These are phyloP conservation scores for Holtermannia corniformis DNA, from an alignment of 768 basidiomycete genomes.

Conservation along the genomic window DNA sequence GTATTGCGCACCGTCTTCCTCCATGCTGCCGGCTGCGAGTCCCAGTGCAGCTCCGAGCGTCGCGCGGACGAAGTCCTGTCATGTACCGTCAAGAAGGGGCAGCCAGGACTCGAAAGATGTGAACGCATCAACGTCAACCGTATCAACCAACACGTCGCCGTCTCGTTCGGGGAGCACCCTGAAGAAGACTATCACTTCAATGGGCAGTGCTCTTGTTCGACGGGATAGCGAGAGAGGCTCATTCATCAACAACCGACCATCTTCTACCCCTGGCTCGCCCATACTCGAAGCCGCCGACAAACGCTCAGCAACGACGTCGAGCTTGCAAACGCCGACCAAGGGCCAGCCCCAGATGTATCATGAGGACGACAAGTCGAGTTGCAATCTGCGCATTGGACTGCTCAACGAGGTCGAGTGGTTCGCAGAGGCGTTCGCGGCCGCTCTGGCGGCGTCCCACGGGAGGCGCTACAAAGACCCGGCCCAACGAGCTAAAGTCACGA, in stretches of 20 bases:
- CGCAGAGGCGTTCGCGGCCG: constrained; percentile 19
- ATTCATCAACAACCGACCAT: not conserved
- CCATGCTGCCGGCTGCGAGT: not conserved
- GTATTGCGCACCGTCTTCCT: too few species aligned
- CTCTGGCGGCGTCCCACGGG: constrained; percentile 11
- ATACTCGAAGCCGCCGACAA: not conserved
- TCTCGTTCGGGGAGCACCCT: too few species aligned
- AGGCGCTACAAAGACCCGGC: constrained; percentile 14
- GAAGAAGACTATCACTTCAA: not conserved
- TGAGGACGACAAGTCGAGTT: not conserved
- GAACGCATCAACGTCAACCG: not conserved
- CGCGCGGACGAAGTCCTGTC: too few species aligned
- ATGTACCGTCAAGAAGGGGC: too few species aligned
- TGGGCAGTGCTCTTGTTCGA: not conserved
- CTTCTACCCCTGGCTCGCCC: not conserved
- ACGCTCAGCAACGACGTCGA: not conserved
- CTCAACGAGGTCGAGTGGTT: constrained; percentile 34
- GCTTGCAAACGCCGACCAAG: constrained; percentile 2
- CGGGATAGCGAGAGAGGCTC: too few species aligned
- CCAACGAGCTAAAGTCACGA: constrained; percentile 13
- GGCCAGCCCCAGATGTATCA: not conserved
- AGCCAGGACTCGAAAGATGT: not conserved
- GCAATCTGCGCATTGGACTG: constrained; percentile 36
- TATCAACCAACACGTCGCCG: not conserved
- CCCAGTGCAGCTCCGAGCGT: not conserved